These are phyloP conservation scores for Sugiyamaella pinicola DNA, from an alignment of 1,139 yeast species.

Conservation along the genomic window DNA sequence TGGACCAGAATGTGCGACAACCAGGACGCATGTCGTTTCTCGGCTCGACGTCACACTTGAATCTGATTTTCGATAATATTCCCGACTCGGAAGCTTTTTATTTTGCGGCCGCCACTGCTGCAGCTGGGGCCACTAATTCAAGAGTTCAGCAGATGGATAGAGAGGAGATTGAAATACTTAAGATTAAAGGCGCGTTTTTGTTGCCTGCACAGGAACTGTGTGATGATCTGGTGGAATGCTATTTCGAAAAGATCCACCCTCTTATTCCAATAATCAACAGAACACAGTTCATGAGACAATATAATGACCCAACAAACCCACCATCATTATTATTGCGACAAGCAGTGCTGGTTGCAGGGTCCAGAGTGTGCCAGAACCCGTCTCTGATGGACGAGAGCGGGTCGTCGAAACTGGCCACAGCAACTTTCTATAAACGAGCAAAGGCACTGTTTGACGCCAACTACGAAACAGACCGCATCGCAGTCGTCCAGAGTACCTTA, in stretches of 20 bases:
- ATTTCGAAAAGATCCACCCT: constrained; percentile 70
- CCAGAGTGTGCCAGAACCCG: constrained; percentile 62
- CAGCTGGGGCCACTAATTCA: constrained; percentile 26
- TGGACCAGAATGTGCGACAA: constrained; percentile 30
- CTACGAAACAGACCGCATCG: constrained; percentile 70
- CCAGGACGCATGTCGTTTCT: constrained; percentile 38
- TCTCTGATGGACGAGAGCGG: constrained; percentile 59
- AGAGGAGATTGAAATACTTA: constrained; percentile 67
- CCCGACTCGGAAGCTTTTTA: constrained; percentile 40
- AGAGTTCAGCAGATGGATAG: constrained; percentile 52
- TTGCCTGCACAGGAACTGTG: constrained; percentile 65
- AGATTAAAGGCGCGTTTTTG: constrained; percentile 70
- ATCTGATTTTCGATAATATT: constrained; percentile 40
- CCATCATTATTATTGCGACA: constrained; percentile 72
- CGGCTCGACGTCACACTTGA: constrained; percentile 41
- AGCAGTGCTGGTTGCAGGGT: constrained; percentile 69
- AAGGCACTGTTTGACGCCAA: constrained; percentile 74
- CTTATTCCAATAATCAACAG: constrained; percentile 71
- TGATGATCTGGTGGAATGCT: constrained; percentile 62
- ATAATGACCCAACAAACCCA: constrained; percentile 61
- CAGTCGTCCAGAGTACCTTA: constrained; percentile 66
- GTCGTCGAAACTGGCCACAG: constrained; percentile 58
- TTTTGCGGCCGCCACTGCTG: constrained; percentile 29
- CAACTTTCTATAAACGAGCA: constrained; percentile 74
- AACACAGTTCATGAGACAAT: constrained; percentile 59